Base-by-base conservation (phyloP, 164 flowering plant species). In the Paratinospora sagittata region DNA sequence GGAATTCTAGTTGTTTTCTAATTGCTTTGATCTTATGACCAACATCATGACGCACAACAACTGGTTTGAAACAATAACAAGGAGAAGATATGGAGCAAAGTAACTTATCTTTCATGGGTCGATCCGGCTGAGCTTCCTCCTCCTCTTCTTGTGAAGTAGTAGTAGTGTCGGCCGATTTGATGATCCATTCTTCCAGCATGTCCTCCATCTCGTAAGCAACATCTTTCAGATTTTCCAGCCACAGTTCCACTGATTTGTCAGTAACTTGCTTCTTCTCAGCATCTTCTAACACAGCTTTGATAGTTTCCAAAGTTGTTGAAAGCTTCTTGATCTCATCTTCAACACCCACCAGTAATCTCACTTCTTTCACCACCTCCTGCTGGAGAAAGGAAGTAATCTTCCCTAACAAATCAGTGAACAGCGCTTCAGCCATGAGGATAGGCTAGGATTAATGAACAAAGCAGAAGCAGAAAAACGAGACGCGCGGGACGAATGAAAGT, bases 11-110 rank as follows among this genome's bases (percentile, higher is more conserved):
- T 41, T 34, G 65, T 6, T 65, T 3, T 7, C 13, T 41, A 3
- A 74, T 68, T 27, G 68, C 37, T 26, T 47, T 58, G 8, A 73
- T 73, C 55, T 7, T 66, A 67, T 33, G 21, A 36, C 71, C 71
- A 19, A 27, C 62, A 19, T 41, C 11, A 30, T 61, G 67, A 27
- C 61, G 66, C 10, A 41, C 9, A 66, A 6, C 21, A n/a, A 39
- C 58, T 60, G 47, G 37, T 0, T 27, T 47, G n/a, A 47, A 62
- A 55, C 39, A 24, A 9, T 27, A 23, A 12, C 36, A 49, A 47
- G 39, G 49, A 23, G 23, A 62, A 11, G 17, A 23, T 2, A 36
- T 47, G 21, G 4, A 62, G 0, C 30, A 8, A 19, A 0, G 17
- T 49, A 68, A 72, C 68, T 68, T 68, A 9, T 45, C 55, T 12